These are phyloP conservation scores for Fusarium chuoi DNA, from an alignment of 2,329 filamentous ascomycete genomes.

Conservation along the genomic window DNA sequence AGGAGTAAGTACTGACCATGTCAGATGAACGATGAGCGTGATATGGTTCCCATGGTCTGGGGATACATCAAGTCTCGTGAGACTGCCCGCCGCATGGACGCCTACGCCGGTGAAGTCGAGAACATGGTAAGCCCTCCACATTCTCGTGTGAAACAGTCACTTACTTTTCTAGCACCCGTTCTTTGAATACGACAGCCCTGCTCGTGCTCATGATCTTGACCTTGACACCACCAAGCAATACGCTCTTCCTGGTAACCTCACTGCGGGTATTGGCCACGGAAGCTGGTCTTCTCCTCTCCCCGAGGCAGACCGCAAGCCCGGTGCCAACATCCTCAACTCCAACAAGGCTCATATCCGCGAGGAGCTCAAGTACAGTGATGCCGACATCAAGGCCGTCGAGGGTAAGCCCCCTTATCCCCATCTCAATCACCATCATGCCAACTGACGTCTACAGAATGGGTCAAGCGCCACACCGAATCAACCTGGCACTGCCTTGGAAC, in stretches of 20 bases:
- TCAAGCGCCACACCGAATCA: slow-evolving; percentile 78
- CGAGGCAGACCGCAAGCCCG: slow-evolving; percentile 62
- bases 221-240: slow-evolving; percentile 80
- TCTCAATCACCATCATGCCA: fast-evolving
- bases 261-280: slow-evolving; percentile 77
- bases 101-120: slow-evolving; percentile 79
- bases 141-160: neutral
- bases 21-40: slow-evolving; percentile 81
- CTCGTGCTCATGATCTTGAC: slow-evolving; percentile 77
- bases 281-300: slow-evolving; percentile 72
- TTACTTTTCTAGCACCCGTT: slow-evolving; percentile 68
- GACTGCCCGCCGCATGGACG: slow-evolving; percentile 80
- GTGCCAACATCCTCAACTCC: slow-evolving; percentile 64
- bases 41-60: slow-evolving; percentile 89
- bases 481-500: slow-evolving; percentile 66
- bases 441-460: slow-evolving; percentile 59
- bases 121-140: slow-evolving; percentile 52
- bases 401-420: slow-evolving; percentile 42
- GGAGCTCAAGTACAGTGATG: slow-evolving; percentile 72
- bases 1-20: neutral
- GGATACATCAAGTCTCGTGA: slow-evolving; percentile 85
- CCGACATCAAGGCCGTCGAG: slow-evolving; percentile 73
- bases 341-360: slow-evolving; percentile 69
- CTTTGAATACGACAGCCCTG: slow-evolving; percentile 76
- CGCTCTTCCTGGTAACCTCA: slow-evolving; percentile 76